phyloP scores from a whole-genome alignment of 2,329 filamentous ascomycete genomes.

The Neopestalotiopsis sp. region DNA sequence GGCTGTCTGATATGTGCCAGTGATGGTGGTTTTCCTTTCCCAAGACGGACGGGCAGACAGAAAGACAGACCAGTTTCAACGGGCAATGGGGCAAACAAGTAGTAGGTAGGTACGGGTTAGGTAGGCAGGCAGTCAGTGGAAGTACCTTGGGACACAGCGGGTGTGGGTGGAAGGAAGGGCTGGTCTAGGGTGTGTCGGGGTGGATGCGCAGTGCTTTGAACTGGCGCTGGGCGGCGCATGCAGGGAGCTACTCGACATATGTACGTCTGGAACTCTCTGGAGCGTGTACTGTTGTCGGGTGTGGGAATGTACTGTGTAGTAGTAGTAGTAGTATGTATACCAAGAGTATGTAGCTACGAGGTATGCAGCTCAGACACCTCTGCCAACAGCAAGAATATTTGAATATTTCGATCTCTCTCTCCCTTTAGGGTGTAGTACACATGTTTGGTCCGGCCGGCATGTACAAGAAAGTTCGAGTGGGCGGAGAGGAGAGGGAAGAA shows the following conservation, averaged over 20 bases:
- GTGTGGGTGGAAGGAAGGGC: constrained; percentile 14
- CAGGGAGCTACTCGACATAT: background rate
- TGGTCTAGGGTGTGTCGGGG: constrained; percentile 1
- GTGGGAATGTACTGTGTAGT: background rate
- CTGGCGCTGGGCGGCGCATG: background rate
- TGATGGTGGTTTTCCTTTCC: background rate
- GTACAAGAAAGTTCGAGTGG: background rate
- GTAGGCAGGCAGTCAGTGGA: background rate
- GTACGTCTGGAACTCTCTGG: background rate
- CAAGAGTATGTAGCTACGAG: no score
- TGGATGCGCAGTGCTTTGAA: background rate
- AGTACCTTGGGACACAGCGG: background rate
- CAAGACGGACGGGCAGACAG: background rate
- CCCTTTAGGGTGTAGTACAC: background rate
- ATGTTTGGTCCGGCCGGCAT: background rate
- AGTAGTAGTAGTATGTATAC: background rate
- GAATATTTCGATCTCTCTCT: background rate
- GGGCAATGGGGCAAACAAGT: background rate
- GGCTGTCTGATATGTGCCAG: constrained; percentile 12
- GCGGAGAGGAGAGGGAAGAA: background rate
- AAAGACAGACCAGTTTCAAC: constrained; percentile 1
- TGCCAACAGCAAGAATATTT: no score
- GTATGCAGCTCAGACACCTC: no score
- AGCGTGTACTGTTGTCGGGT: no score
- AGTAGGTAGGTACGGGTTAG: background rate